Evolutionary conservation across 129 eudicot species (phyloP), one percentile per base, ranked within the genome.

Genomic region (Artemisia tridentata): DNA sequence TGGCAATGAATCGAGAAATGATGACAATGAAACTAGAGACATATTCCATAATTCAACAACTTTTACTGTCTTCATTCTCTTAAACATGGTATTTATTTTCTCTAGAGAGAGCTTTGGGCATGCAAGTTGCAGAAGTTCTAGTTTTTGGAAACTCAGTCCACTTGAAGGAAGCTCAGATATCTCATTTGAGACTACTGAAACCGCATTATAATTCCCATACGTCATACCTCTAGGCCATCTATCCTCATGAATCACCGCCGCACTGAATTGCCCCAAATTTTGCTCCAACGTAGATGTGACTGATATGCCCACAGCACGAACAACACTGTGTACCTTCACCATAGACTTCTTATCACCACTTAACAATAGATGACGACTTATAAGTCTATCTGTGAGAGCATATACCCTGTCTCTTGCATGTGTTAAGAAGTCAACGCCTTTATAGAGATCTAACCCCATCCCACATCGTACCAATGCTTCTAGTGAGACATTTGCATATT

Each of bases 281-380:
- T 41, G 38, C 49, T 74, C 53, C 65, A 50, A 63, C 25, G 68
- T 74, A 62, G 72, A 80, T 29, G 84, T 77, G 2, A 80, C 79
- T 5, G 77, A 80, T 54, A 80, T 62, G 57, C 84, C 79, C 27
- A 80, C 84, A 12, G 53, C 67, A 9, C 84, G 80, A 54, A 80
- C 84, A 15, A 80, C 77, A 80, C 49, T 80, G 63, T 80, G 84
- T 50, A 80, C 72, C 72, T 80, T 80, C 63, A 80, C 84, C 0
- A 77, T 74, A 0, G 75, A 74, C 66, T 80, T 75, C 48, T 17
- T 69, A 21, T 80, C 84, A 10, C 84, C 80, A 19, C 51, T 38
- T 53, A 63, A 23, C 54, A 74, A 65, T 16, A 80, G 55, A 75
- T 62, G 69, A 20, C 76, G 79, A 55, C 72, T 74, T 64, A 43